Conservation (phyloP, 2,329 filamentous ascomycete species). For the Pyricularia sp. region DNA sequence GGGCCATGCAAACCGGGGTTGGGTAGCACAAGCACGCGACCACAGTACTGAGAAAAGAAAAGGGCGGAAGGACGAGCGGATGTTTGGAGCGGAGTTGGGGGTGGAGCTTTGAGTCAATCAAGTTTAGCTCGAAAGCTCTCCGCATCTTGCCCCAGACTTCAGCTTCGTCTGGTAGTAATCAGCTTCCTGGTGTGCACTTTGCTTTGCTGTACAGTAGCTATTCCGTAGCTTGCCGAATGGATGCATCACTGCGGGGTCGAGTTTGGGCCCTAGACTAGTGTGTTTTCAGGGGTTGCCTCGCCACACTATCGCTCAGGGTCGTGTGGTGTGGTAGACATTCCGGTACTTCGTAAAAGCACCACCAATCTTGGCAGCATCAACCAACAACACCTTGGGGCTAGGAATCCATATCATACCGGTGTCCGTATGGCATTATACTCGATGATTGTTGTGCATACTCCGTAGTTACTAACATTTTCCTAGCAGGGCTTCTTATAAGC, state of each 20-base stretch:
- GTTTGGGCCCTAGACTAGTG: background rate
- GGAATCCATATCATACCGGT: background rate
- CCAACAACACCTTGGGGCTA: background rate
- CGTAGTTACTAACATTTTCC: too few species aligned
- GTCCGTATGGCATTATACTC: too few species aligned
- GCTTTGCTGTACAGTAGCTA: background rate
- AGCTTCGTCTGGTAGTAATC: background rate
- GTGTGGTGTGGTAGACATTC: background rate
- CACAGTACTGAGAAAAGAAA: background rate
- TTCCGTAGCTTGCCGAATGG: background rate
- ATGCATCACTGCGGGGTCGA: background rate
- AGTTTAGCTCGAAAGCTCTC: background rate
- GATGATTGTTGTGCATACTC: too few species aligned
- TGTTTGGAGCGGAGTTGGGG: background rate
- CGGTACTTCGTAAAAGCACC: background rate
- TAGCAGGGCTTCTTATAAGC: too few species aligned
- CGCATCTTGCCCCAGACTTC: background rate
- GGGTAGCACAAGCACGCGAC: background rate
- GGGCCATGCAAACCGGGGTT: background rate
- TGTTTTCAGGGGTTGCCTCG: background rate
- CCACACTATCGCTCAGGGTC: background rate
- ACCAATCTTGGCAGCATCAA: background rate
- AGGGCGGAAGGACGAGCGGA: background rate
- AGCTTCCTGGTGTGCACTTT: background rate
- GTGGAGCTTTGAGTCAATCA: background rate